Evolutionary conservation across 1,284 basidiomycete species (phyloP).

Genomic region (Erythrobasidium hasegawianum): DNA sequence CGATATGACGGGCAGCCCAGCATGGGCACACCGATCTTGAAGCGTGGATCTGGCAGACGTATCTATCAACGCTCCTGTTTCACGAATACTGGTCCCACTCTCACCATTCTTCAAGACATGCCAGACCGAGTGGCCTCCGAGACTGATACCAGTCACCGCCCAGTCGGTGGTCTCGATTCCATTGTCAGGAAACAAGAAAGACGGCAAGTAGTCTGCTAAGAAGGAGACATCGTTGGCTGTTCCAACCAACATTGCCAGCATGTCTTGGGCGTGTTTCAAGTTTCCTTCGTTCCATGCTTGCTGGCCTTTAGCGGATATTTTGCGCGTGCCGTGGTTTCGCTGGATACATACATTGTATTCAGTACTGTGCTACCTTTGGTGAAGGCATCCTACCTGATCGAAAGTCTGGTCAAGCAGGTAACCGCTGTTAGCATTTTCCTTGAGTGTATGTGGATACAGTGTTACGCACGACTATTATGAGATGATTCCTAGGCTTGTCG

Average conservation of each 20-base stretch:
- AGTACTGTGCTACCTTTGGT: too few relatives aligned
- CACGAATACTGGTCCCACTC: conserved; percentile 38
- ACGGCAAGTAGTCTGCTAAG: conserved; percentile 72
- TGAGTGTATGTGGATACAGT: background rate
- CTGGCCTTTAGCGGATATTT: conserved; percentile 13
- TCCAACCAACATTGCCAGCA: conserved; percentile 32
- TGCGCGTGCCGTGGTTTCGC: conserved; percentile 34
- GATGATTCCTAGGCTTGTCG: background rate
- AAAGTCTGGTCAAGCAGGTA: conserved; percentile 9
- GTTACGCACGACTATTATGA: conserved; percentile 26
- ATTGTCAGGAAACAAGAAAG: conserved; percentile 69
- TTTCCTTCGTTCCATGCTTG: conserved; percentile 33
- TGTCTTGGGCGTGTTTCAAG: conserved; percentile 32
- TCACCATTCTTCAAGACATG: conserved; percentile 61
- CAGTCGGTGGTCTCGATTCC: conserved; percentile 65
- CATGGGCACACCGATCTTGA: conserved; percentile 67
- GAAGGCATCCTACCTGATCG: conserved; percentile 33
- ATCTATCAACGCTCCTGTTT: background rate
- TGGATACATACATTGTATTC: too few relatives aligned
- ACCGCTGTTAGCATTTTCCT: conserved; percentile 1
- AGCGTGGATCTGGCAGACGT: conserved; percentile 61
- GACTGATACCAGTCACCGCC: conserved; percentile 64
- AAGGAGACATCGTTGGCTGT: conserved; percentile 72
- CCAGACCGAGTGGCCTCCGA: conserved; percentile 77
- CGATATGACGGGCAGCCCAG: conserved; percentile 73